Percentiles rank a stretch among this genome's conserved stretches.
Evolutionary conservation across 1,139 yeast genomes (phyloP).

Genomic region (Geotrichum macrosporum): DNA sequence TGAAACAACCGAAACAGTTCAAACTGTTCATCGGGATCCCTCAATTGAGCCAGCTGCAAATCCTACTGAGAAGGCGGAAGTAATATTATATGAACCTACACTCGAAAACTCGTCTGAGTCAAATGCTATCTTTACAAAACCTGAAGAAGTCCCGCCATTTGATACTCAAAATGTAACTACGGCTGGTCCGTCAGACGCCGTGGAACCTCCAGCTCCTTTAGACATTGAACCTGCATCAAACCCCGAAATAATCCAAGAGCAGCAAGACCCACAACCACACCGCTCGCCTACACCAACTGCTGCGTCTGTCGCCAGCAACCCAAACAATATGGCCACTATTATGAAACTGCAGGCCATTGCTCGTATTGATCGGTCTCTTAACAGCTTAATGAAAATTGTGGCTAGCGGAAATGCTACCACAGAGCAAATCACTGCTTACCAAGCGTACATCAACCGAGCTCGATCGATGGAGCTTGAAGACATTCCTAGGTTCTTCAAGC

Average conservation of each 20-base stretch:
- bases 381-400: slow-evolving; percentile 70
- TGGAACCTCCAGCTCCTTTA: too few species aligned
- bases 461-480: slow-evolving; percentile 62
- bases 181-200: too few species aligned
- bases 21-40: too few species aligned
- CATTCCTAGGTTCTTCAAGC: slow-evolving; percentile 25
- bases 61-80: too few species aligned
- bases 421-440: slow-evolving; percentile 69
- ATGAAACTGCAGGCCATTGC: slow-evolving; percentile 80
- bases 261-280: background rate
- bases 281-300: slow-evolving; percentile 16
- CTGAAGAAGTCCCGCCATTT: too few species aligned
- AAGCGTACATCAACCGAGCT: slow-evolving; percentile 71
- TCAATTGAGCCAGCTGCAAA: background rate
- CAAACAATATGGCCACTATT: slow-evolving; percentile 72
- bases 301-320: slow-evolving; percentile 22
- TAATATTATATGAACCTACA: too few species aligned
- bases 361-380: slow-evolving; percentile 60
- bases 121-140: too few species aligned
- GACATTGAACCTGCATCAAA: too few species aligned
- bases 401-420: slow-evolving; percentile 75
- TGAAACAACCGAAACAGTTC: background rate
- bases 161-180: too few species aligned
- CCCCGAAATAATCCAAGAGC: too few species aligned
- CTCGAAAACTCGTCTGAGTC: background rate